Evolutionary conservation across 2,329 filamentous ascomycete species (phyloP), one percentile per base, ranked within the genome.

Genomic region (Sporothrix phasma): DNA sequence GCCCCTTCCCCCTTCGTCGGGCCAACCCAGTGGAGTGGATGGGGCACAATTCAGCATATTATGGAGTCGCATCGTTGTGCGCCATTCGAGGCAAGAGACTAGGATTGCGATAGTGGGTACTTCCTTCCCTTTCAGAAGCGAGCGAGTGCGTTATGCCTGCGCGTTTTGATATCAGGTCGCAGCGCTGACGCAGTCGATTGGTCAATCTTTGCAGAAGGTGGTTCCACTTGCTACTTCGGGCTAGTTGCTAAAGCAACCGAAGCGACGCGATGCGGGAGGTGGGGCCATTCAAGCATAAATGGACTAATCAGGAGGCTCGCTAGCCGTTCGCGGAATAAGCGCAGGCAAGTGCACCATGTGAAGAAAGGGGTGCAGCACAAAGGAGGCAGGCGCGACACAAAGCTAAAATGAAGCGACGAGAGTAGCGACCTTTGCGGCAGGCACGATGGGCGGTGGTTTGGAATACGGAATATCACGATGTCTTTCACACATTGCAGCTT

Each of bases 161-260:
- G 17, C n/a, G 37, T 54, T 59, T 31, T 41, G 47, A 47, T 54
- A 54, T 61, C 56, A 56, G 58, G 29, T 37, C 39, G 31, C 19
- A 11, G 34, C 24, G 46, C 15, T n/a, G 29, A 8, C 19, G 17
- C 26, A 3, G 3, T 4, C 34, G 2, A 64, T 67, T 67, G 64
- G 64, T 13, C 58, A 64, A 64, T 56, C 10, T 34, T 22, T 7
- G 31, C 15, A n/a, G 2, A 3, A 34, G 5, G 29, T 17, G 8
- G 61, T 13, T n/a, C 66, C 63, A 60, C 63, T 53, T 62, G 29
- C 61, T 56, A 4, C n/a, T 26, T 64, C 34, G n/a, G 62, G 62
- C 54, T 62, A 67, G 66, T 67, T 67, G 64, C 66, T 65, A 29
- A 66, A 67, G 66, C 66, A 67, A 67, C 66, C 49, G 58, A 53